Percentiles rank a stretch among this genome's conserved stretches.
Evolutionary conservation across 2,329 filamentous ascomycete species (phyloP).

Genomic region (Aspergillus sp.): DNA sequence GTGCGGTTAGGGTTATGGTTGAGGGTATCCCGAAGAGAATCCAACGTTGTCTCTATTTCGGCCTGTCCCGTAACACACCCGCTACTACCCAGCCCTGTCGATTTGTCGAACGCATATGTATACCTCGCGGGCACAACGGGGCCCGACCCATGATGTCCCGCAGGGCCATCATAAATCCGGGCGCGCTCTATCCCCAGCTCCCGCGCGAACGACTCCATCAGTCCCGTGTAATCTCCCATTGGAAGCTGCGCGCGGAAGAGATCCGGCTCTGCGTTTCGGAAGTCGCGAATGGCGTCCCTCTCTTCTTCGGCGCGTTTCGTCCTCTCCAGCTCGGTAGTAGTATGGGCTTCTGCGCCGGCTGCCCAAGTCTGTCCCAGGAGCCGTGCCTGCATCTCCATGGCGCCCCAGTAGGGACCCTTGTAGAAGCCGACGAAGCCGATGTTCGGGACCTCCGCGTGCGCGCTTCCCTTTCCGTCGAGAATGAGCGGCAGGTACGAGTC

Average conservation of each 20-base stretch:
- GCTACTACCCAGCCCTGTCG: background rate
- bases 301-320: constrained; percentile 15
- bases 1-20: constrained; percentile 35
- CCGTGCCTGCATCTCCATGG: constrained; percentile 78
- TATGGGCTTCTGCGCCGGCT: background rate
- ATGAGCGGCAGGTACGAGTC: constrained; percentile 53
- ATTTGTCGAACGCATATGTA: constrained; percentile 34
- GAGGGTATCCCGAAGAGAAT: constrained; percentile 33
- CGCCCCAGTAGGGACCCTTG: constrained; percentile 73
- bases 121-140: constrained; percentile 49
- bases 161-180: constrained; percentile 25
- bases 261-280: constrained; percentile 9
- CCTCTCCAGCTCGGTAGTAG: constrained; percentile 8
- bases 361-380: constrained; percentile 56
- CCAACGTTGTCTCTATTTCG: constrained; percentile 37
- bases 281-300: constrained; percentile 15
- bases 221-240: constrained; percentile 69
- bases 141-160: too few species aligned
- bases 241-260: constrained; percentile 57
- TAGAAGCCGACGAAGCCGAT: constrained; percentile 79
- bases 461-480: constrained; percentile 58
- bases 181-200: constrained; percentile 45
- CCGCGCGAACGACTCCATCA: constrained; percentile 61
- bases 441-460: constrained; percentile 51
- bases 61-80: background rate